Conservation (phyloP, 2,329 filamentous ascomycete genomes). For the Xylaria hypoxylon region DNA sequence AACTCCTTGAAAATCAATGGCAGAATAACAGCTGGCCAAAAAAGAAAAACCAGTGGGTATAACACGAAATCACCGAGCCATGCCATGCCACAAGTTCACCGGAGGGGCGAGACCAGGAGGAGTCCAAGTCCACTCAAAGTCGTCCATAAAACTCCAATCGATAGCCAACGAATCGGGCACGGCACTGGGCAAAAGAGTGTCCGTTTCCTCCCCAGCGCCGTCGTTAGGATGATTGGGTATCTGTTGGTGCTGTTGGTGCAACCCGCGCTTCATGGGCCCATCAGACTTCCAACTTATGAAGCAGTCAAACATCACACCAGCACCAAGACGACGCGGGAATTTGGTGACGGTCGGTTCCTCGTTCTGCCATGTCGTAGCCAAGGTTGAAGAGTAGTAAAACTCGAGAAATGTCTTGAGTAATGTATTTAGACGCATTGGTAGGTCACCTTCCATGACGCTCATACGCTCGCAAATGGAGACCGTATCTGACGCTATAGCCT, state of each 20-base stretch:
- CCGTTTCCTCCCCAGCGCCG: conserved; percentile 33
- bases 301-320: conserved; percentile 63
- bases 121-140: conserved; percentile 50
- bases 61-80: conserved; percentile 28
- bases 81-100: conserved; percentile 30
- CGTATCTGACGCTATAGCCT: conserved; percentile 44
- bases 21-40: not conserved
- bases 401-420: conserved; percentile 60
- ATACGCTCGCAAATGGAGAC: conserved; percentile 56
- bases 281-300: conserved; percentile 59
- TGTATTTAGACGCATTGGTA: conserved; percentile 58
- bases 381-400: conserved; percentile 56
- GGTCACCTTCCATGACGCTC: conserved; percentile 62
- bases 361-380: conserved; percentile 51
- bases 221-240: conserved; percentile 23
- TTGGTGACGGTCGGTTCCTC: conserved; percentile 56
- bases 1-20: not conserved
- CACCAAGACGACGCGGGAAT: conserved; percentile 60
- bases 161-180: conserved; percentile 44
- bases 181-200: conserved; percentile 25
- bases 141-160: conserved; percentile 52
- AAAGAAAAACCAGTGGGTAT: not conserved
- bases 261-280: conserved; percentile 30
- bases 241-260: conserved; percentile 29
- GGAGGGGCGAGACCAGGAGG: conserved; percentile 30